Percentiles rank a stretch among this genome's conserved stretches.
Conservation (phyloP, 1,284 basidiomycete species). For the Trametes pubescens region DNA sequence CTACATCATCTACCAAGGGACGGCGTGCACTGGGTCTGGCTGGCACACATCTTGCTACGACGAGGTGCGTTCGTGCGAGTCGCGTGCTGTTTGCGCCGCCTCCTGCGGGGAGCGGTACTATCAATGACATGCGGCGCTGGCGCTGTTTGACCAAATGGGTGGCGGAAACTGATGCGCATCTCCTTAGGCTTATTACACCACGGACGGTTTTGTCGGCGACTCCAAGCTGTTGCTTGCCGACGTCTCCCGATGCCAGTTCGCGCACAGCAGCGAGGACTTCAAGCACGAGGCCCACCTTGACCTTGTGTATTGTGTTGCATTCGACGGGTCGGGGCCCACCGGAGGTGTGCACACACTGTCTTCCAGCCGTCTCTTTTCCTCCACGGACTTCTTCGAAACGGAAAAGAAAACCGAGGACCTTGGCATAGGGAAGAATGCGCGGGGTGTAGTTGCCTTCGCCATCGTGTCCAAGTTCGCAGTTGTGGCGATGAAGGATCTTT, state of each 20-base stretch:
- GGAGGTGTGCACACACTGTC: conserved; percentile 61
- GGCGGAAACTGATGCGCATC: neutral
- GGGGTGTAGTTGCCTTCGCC: conserved; percentile 88
- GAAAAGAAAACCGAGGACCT: conserved; percentile 79
- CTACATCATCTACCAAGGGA: conserved; percentile 88
- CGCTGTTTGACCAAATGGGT: too few relatives aligned
- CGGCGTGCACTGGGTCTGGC: conserved; percentile 63
- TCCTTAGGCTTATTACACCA: conserved; percentile 83
- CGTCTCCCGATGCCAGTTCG: conserved; percentile 84
- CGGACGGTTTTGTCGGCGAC: conserved; percentile 75
- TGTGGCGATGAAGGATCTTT: conserved; percentile 80
- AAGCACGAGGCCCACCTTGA: conserved; percentile 75
- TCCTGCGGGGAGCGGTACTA: too few relatives aligned
- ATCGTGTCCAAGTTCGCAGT: conserved; percentile 92
- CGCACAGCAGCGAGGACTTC: conserved; percentile 83
- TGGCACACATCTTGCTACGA: conserved; percentile 79
- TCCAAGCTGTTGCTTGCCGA: conserved; percentile 70
- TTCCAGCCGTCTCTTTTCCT: conserved; percentile 81
- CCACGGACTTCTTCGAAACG: conserved; percentile 81
- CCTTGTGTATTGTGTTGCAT: conserved; percentile 89
- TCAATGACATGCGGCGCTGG: too few relatives aligned
- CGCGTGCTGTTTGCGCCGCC: too few relatives aligned
- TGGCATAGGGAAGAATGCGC: conserved; percentile 83
- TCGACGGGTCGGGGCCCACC: conserved; percentile 62
- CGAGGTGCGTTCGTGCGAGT: conserved; percentile 56